Conservation (phyloP, 306 rosid genomes). For the Cicer arietinum region DNA sequence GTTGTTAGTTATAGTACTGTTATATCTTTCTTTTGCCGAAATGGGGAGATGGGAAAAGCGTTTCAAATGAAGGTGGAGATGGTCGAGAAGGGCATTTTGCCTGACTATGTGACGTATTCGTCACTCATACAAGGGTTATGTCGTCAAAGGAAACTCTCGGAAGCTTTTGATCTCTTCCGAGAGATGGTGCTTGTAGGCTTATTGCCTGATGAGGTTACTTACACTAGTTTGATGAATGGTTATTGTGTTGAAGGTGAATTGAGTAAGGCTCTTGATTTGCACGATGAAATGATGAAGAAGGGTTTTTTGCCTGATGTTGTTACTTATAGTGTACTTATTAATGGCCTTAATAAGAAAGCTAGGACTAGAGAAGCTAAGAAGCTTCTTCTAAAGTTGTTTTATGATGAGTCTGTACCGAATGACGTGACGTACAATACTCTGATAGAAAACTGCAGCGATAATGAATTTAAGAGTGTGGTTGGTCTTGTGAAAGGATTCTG, state of each 20-base stretch:
- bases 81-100: conserved; percentile 69
- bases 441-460: conserved; percentile 71
- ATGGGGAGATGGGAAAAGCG: conserved; percentile 70
- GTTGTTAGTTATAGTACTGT: conserved; percentile 84
- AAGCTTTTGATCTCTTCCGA: conserved; percentile 73
- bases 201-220: conserved; percentile 73
- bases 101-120: conserved; percentile 74
- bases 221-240: conserved; percentile 86
- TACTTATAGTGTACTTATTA: conserved; percentile 90
- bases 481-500: conserved; percentile 91
- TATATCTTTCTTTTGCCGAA: conserved; percentile 74
- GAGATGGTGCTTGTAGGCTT: conserved; percentile 66
- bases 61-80: conserved; percentile 74
- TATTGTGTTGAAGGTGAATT: conserved; percentile 77
- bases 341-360: conserved; percentile 83
- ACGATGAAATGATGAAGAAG: conserved; percentile 77
- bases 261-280: conserved; percentile 71
- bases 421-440: conserved; percentile 74
- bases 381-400: conserved; percentile 84
- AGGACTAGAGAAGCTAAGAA: conserved; percentile 87
- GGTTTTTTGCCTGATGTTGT: conserved; percentile 84
- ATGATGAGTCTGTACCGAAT: conserved; percentile 69
- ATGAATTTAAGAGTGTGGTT: conserved; percentile 69
- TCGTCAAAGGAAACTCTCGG: conserved; percentile 61
- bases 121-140: conserved; percentile 86